Base-by-base conservation (phyloP, 441 rosid genomes). In the Corymbia citriodora region DNA sequence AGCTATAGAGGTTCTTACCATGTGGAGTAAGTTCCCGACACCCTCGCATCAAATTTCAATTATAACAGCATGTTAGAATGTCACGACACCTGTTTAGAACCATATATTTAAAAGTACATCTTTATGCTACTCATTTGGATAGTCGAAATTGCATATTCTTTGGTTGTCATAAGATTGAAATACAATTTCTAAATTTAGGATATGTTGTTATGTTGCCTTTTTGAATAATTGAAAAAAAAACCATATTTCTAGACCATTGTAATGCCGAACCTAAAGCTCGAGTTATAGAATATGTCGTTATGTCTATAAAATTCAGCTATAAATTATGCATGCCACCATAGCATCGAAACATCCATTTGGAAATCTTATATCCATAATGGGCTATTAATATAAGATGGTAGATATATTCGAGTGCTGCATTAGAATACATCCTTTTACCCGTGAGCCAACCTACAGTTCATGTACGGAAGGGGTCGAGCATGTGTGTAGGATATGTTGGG, bases 261-360 rank as follows among this genome's bases (percentile, higher is more conserved):
- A 11, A 36, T 0, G 2, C 13, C 1, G 2, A 68, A 31, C 7
- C 17, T 4, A 4, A 70, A 70, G 45, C 48, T 70, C 2, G 3
- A 70, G 25, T 33, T 1, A 0, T 10, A 40, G 27, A 19, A 36
- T 36, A 72, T 0, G 1, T 19, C 4, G 16, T 36, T 10, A 6
- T 36, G 45, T 33, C 10, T 19, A 36, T 15, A 25, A 72, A 36
- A 36, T 72, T 10, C 16, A 10, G 15, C 82, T 72, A 36, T 36
- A 72, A n/a, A 10, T 19, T 36, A 10, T 36, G 49, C 29, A 19
- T 19, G 29, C 19, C 15, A 2, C 45, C 4, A 19, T 15, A 72
- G 27, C 13, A 21, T 33, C 16, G 9, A 19, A 10, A 40, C 11
- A 27, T 10, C 15, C 3, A 9, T 33, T 15, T n/a, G 21, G 10